A percentile compares a stretch with the other conserved stretches of the same genome.
Conservation (phyloP, 2,329 filamentous ascomycete species). For the Arthrobotrys conoides region DNA sequence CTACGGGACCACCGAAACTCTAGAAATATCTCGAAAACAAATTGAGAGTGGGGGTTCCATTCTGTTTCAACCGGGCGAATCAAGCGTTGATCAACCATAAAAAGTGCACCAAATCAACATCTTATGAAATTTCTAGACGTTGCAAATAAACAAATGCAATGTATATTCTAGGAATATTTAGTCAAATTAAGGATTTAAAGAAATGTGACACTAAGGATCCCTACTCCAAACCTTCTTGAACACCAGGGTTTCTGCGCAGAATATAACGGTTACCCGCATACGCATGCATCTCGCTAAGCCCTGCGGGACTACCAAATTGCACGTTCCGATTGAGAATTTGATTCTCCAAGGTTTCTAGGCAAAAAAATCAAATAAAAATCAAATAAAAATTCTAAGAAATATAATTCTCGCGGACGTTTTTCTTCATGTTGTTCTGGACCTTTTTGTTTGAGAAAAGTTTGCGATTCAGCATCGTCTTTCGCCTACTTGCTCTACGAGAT, state of each 20-base stretch:
- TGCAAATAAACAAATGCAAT: not conserved
- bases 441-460: slow-evolving; percentile 34
- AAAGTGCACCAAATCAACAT: not conserved
- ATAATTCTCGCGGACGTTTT: not conserved
- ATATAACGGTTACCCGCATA: slow-evolving; percentile 20
- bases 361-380: slow-evolving; percentile 14
- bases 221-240: not conserved
- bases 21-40: not conserved
- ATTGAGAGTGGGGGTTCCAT: not conserved
- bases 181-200: not conserved
- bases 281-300: slow-evolving; percentile 40
- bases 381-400: too few relatives aligned
- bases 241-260: slow-evolving; percentile 12
- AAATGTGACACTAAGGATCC: not conserved
- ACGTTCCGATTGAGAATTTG: slow-evolving; percentile 3
- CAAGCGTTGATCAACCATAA: not conserved
- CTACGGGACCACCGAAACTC: not conserved
- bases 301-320: not conserved
- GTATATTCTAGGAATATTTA: not conserved
- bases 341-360: slow-evolving; percentile 18
- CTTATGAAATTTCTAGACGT: not conserved
- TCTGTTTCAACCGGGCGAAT: not conserved
- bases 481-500: slow-evolving; percentile 35
- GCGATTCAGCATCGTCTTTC: slow-evolving; percentile 32
- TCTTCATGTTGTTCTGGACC: slow-evolving; percentile 16